Percentiles rank a stretch among this genome's conserved stretches.
These are phyloP conservation scores for Curvularia sp. DNA, from an alignment of 2,329 filamentous ascomycete species.

Conservation along the genomic window DNA sequence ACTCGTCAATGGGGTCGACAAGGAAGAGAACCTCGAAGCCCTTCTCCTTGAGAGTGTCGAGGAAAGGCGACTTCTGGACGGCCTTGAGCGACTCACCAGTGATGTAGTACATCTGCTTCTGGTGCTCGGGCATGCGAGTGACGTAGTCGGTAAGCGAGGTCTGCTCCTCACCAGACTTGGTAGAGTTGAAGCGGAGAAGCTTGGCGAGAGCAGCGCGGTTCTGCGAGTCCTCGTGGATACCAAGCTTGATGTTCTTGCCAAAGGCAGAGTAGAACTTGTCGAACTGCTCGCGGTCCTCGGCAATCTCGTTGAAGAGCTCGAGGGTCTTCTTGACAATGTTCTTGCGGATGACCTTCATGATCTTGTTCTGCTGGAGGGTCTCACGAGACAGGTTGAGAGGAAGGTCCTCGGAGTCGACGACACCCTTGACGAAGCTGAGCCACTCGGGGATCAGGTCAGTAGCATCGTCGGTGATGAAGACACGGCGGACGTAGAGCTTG, in stretches of 20 bases:
- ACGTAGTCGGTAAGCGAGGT: conserved; percentile 97
- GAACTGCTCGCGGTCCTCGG: conserved; percentile 99
- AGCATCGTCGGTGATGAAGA: conserved; percentile 99
- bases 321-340: conserved; percentile 99
- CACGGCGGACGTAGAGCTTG: conserved; percentile 99
- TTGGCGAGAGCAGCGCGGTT: conserved; percentile 93
- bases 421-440: conserved; percentile 99
- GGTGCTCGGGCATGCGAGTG: conserved; percentile 99
- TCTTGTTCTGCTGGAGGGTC: conserved; percentile 99
- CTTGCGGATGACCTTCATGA: conserved; percentile 99
- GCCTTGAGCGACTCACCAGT: conserved; percentile 99
- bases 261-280: conserved; percentile 99
- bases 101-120: conserved; percentile 99
- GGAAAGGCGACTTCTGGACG: conserved; percentile 97
- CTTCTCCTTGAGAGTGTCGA: conserved; percentile 98
- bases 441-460: conserved; percentile 99
- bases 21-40: conserved; percentile 99
- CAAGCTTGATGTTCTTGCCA: conserved; percentile 99
- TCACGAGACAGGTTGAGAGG: conserved; percentile 99
- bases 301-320: conserved; percentile 98
- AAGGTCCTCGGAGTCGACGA: conserved; percentile 99
- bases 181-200: conserved; percentile 98
- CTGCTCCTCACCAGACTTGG: conserved; percentile 95
- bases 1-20: conserved; percentile 98
- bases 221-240: conserved; percentile 99